A percentile compares a stretch with the other conserved stretches of the same genome.
Conservation (phyloP, 2,329 filamentous ascomycete species). For the Triangularia verruculosa region DNA sequence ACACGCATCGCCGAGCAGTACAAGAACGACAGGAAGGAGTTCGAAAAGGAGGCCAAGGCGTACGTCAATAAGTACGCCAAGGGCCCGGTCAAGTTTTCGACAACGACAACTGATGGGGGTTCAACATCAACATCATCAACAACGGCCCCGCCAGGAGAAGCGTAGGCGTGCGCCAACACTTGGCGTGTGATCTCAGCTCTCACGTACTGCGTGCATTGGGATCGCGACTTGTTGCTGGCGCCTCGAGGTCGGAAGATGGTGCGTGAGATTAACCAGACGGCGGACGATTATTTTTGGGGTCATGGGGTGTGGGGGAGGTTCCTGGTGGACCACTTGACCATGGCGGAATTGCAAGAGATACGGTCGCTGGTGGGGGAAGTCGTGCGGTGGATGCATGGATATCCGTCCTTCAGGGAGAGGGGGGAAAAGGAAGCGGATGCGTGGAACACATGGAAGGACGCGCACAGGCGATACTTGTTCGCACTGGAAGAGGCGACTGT, state of each 20-base stretch:
- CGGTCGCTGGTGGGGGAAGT: not conserved
- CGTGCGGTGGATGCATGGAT: no score
- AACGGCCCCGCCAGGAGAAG: no score
- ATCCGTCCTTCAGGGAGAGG: not conserved
- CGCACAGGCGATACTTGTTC: no score
- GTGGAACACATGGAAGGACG: no score
- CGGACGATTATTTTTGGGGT: not conserved
- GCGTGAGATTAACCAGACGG: no score
- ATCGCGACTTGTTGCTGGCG: no score
- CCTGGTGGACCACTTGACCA: no score
- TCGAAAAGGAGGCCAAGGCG: conserved; percentile 70
- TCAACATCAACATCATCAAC: not conserved
- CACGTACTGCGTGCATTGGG: no score
- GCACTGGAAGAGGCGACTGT: no score
- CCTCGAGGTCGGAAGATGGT: no score
- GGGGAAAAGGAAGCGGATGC: not conserved
- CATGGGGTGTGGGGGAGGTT: not conserved
- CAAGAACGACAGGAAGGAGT: conserved; percentile 63
- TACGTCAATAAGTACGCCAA: conserved; percentile 73
- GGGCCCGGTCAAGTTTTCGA: conserved; percentile 38
- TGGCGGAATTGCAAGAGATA: not conserved
- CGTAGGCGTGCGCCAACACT: no score
- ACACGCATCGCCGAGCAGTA: conserved; percentile 81
- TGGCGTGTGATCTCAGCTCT: no score
- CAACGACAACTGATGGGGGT: conserved; percentile 21